Evolutionary conservation across 163 green algal species (phyloP).

Genomic region (Picocystis sp.): DNA sequence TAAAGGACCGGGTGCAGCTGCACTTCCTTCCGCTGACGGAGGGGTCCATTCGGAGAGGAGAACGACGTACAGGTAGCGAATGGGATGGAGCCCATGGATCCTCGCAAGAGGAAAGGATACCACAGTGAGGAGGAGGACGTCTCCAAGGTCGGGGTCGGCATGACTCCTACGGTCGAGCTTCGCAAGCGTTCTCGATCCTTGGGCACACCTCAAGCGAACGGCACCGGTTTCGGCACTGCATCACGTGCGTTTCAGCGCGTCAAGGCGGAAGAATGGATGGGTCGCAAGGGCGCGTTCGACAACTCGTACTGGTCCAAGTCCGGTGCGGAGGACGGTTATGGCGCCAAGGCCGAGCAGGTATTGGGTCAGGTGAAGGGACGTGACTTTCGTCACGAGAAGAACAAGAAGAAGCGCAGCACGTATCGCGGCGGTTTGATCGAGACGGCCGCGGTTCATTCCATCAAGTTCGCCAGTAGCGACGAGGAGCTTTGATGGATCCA

Average conservation of each 20-base stretch:
- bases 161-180: no score
- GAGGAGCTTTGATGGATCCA: constrained; percentile 28
- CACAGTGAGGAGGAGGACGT: no score
- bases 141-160: no score
- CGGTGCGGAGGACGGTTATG: constrained; percentile 56
- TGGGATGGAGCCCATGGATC: no score
- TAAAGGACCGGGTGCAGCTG: no score
- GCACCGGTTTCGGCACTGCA: constrained; percentile 16
- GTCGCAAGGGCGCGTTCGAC: constrained; percentile 58
- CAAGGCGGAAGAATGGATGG: constrained; percentile 69
- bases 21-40: no score
- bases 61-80: no score
- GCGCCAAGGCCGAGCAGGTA: constrained; percentile 77
- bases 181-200: no score
- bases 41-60: no score
- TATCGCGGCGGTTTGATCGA: constrained; percentile 88
- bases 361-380: constrained; percentile 67
- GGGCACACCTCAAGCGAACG: no score
- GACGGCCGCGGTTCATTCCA: constrained; percentile 45
- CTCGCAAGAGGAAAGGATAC: no score
- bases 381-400: constrained; percentile 98
- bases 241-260: constrained; percentile 66
- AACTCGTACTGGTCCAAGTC: constrained; percentile 82
- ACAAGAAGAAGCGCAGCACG: constrained; percentile 95
- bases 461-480: constrained; percentile 88